Evolutionary conservation across 2,329 filamentous ascomycete genomes (phyloP).

Genomic region (Colletotrichum cereale): DNA sequence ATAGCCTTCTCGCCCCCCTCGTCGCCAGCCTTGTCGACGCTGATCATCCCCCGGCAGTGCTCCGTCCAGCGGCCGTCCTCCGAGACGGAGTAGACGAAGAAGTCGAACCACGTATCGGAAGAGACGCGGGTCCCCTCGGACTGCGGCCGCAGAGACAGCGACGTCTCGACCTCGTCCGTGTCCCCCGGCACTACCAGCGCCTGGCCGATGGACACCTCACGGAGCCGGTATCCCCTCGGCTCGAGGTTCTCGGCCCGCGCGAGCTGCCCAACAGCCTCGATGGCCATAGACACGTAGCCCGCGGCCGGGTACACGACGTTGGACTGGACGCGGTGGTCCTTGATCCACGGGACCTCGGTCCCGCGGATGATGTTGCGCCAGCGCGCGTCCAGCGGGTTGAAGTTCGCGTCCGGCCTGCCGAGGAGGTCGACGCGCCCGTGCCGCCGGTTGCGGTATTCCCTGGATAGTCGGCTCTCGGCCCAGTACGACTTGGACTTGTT

Average conservation of each 20-base stretch:
- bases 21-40: background rate
- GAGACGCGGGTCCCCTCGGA: conserved; percentile 5
- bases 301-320: conserved; percentile 55
- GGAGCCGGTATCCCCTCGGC: conserved; percentile 36
- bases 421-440: conserved; percentile 27
- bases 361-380: conserved; percentile 39
- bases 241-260: background rate
- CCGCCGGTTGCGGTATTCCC: conserved; percentile 24
- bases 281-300: conserved; percentile 48
- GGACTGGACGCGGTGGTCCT: conserved; percentile 60
- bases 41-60: conserved; percentile 23
- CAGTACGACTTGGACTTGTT: conserved; percentile 27
- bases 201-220: conserved; percentile 37
- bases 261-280: conserved; percentile 30
- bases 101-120: conserved; percentile 18
- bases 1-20: background rate
- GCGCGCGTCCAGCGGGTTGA: conserved; percentile 17
- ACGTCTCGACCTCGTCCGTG: conserved; percentile 17
- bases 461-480: conserved; percentile 18
- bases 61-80: conserved; percentile 5
- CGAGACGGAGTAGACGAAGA: conserved; percentile 12
- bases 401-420: conserved; percentile 3
- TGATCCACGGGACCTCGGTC: conserved; percentile 57
- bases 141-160: conserved; percentile 25
- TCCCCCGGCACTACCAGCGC: conserved; percentile 25